These are phyloP conservation scores for Carpinus viminea DNA, from an alignment of 306 rosid genomes.

Conservation along the genomic window DNA sequence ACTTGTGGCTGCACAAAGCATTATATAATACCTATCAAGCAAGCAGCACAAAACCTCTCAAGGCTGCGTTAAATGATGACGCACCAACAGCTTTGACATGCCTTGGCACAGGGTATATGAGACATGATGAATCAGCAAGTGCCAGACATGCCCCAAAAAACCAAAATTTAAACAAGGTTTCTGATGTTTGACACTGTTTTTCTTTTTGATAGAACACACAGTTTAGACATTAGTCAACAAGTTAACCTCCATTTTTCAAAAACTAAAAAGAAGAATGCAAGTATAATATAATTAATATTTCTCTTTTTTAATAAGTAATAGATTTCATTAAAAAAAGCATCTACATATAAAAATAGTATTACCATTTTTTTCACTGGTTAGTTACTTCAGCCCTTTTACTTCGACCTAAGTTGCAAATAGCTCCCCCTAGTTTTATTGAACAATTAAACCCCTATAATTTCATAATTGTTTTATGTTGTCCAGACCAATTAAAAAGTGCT, in stretches of 20 bases:
- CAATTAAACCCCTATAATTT: neutral
- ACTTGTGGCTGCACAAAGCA: neutral
- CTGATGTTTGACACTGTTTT: neutral
- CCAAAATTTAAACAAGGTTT: neutral
- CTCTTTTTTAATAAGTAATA: too few relatives aligned
- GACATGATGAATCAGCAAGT: neutral
- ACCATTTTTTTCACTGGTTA: neutral
- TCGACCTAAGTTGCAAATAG: neutral
- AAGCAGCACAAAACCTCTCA: neutral
- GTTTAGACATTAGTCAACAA: neutral
- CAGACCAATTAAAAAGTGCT: neutral
- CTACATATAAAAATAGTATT: too few relatives aligned
- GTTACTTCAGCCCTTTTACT: neutral
- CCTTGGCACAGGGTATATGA: neutral
- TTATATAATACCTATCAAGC: neutral
- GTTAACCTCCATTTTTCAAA: neutral
- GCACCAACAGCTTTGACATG: neutral
- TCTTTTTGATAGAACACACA: neutral
- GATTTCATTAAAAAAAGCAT: too few relatives aligned
- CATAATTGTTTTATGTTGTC: neutral
- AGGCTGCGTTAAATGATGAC: neutral
- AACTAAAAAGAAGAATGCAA: too few relatives aligned
- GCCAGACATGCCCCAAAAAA: neutral
- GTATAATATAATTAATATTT: too few relatives aligned
- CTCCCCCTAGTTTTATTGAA: neutral